These are phyloP conservation scores for Suhomyces bribrorum DNA, from an alignment of 1,139 yeast species.

Conservation along the genomic window DNA sequence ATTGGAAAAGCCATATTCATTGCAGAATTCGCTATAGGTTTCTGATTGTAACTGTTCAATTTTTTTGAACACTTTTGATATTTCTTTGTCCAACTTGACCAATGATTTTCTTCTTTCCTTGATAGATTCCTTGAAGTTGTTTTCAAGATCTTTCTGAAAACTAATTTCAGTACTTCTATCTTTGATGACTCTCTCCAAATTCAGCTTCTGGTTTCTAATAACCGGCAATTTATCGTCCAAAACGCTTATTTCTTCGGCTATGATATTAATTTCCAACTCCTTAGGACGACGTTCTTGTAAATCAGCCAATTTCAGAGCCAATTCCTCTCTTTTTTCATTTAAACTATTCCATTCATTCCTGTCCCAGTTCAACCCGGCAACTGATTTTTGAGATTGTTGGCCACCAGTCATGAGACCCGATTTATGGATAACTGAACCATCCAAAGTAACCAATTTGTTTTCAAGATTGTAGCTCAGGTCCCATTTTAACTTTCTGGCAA, in stretches of 20 bases:
- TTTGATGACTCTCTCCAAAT: slow-evolving; percentile 50
- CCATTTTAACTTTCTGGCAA: slow-evolving; percentile 80
- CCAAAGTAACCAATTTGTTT: slow-evolving; percentile 74
- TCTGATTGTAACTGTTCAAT: slow-evolving; percentile 42
- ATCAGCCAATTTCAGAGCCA: slow-evolving; percentile 53
- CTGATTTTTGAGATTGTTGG: slow-evolving; percentile 37
- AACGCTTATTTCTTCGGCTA: slow-evolving; percentile 53
- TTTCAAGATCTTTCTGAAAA: slow-evolving; percentile 40
- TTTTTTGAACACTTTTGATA: slow-evolving; percentile 24
- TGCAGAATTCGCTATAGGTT: slow-evolving; percentile 58
- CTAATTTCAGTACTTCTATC: slow-evolving; percentile 59
- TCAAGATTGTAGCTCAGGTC: slow-evolving; percentile 45
- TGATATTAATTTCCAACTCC: slow-evolving; percentile 57
- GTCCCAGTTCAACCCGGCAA: slow-evolving; percentile 61
- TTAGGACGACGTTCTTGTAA: slow-evolving; percentile 53
- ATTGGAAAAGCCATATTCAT: slow-evolving; percentile 49
- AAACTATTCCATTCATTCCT: slow-evolving; percentile 66
- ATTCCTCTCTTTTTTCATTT: slow-evolving; percentile 59
- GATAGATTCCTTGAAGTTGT: slow-evolving; percentile 20
- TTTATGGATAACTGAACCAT: slow-evolving; percentile 82
- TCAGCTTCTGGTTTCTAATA: slow-evolving; percentile 52
- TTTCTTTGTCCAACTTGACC: slow-evolving; percentile 32
- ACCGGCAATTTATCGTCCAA: slow-evolving; percentile 58
- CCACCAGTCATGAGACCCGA: slow-evolving; percentile 97
- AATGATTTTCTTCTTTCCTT: slow-evolving; percentile 23